Percentiles rank a stretch among this genome's conserved stretches.
Evolutionary conservation across 371 early-diverging fungal genomes (phyloP).

Genomic region (Coemansia sp.): DNA sequence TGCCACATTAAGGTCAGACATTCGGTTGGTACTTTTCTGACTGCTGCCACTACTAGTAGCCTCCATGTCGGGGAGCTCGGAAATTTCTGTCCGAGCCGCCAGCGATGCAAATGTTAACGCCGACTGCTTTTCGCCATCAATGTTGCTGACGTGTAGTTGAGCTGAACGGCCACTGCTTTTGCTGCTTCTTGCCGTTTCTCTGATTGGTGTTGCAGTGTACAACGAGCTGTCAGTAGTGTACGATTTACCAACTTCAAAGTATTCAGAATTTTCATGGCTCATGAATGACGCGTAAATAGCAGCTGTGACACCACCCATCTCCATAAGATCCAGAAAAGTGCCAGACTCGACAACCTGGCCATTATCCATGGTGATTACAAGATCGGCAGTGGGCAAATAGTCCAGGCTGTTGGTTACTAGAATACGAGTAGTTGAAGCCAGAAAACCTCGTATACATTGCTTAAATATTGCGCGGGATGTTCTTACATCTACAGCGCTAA

Average conservation of each 20-base stretch:
- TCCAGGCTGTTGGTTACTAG: conserved; percentile 88
- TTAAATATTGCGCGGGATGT: conserved; percentile 82
- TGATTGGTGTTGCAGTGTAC: conserved; percentile 31
- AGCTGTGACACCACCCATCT: conserved; percentile 50
- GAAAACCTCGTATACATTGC: conserved; percentile 77
- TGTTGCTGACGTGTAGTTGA: background rate
- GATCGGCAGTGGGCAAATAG: conserved; percentile 67
- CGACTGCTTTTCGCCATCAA: background rate
- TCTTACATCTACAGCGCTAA: conserved; percentile 88
- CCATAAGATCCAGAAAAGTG: conserved; percentile 66
- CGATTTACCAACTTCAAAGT: background rate
- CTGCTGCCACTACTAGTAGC: conserved; percentile 2
- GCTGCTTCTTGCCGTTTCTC: background rate
- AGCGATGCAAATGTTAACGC: background rate
- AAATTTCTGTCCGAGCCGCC: background rate
- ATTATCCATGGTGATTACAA: conserved; percentile 68
- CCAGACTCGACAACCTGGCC: conserved; percentile 76
- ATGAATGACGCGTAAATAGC: conserved; percentile 15
- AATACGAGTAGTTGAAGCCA: conserved; percentile 74
- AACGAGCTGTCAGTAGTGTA: conserved; percentile 36
- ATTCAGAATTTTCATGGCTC: background rate
- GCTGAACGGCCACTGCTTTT: background rate
- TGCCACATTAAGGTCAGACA: background rate
- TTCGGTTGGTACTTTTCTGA: background rate
- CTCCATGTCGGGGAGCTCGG: background rate